phyloP scores from a whole-genome alignment of 1,284 basidiomycete species.

The Papiliotrema terrestris region DNA sequence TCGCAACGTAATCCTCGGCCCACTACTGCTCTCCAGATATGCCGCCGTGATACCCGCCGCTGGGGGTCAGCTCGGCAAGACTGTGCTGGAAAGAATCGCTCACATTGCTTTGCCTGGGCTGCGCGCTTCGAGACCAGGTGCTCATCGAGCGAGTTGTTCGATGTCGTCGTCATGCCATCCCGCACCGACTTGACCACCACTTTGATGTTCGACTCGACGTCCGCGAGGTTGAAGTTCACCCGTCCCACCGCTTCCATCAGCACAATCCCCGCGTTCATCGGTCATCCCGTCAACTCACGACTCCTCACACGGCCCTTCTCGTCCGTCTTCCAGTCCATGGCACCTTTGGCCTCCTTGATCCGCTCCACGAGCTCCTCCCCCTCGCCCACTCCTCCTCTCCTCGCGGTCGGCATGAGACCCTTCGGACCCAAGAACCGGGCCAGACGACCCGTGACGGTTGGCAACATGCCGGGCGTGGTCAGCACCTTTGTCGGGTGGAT shows the following conservation, averaged over 20 bases:
- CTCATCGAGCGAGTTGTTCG: slow-evolving; percentile 17
- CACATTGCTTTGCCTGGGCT: slow-evolving; percentile 22
- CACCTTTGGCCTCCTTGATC: slow-evolving; percentile 73
- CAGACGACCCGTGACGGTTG: slow-evolving; percentile 71
- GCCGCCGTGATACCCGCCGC: slow-evolving; percentile 70
- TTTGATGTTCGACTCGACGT: slow-evolving; percentile 74
- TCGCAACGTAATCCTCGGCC: slow-evolving; percentile 65
- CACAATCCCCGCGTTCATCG: too few relatives aligned
- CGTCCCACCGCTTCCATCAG: slow-evolving; percentile 9
- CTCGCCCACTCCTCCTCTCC: slow-evolving; percentile 89
- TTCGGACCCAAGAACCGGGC: slow-evolving; percentile 89
- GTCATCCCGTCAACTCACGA: background rate
- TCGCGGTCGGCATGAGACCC: slow-evolving; percentile 90
- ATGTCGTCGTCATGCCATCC: slow-evolving; percentile 21
- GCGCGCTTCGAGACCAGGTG: slow-evolving; percentile 1
- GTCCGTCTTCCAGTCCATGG: slow-evolving; percentile 90
- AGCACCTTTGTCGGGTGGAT: slow-evolving; percentile 52
- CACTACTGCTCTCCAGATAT: slow-evolving; percentile 76
- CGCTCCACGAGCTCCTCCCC: slow-evolving; percentile 66
- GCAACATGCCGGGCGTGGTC: slow-evolving; percentile 74
- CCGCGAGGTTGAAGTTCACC: slow-evolving; percentile 52
- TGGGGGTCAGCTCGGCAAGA: slow-evolving; percentile 37
- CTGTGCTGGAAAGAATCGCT: background rate
- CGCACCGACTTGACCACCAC: slow-evolving; percentile 70
- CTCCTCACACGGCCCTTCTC: slow-evolving; percentile 68